Conservation (phyloP, 1,284 basidiomycete genomes). For the Rhodotorula sp. region DNA sequence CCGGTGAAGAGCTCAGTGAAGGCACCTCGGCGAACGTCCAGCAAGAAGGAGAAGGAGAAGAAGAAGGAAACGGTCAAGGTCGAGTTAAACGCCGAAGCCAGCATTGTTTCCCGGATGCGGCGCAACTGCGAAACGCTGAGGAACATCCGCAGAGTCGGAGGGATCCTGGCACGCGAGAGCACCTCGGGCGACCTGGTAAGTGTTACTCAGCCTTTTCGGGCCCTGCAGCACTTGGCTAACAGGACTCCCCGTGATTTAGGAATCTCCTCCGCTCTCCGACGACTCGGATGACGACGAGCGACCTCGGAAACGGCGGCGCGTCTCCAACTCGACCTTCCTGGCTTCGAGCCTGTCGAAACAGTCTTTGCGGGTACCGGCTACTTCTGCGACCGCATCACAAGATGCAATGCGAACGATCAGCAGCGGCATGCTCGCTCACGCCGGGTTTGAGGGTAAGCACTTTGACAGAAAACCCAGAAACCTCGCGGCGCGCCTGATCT, state of each 20-base stretch:
- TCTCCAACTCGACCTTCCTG: background rate
- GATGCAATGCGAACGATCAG: slow-evolving; percentile 14
- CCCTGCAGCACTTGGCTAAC: background rate
- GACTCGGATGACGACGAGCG: slow-evolving; percentile 14
- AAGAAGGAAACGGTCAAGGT: background rate
- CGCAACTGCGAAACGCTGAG: slow-evolving; percentile 31
- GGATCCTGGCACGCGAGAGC: slow-evolving; percentile 13
- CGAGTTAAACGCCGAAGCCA: background rate
- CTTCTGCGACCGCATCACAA: slow-evolving; percentile 10
- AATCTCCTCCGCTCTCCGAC: background rate
- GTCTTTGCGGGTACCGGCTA: background rate
- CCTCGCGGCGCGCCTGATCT: background rate
- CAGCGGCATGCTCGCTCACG: slow-evolving; percentile 66
- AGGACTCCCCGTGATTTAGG: no score
- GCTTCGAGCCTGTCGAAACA: background rate
- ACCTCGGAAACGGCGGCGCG: slow-evolving; percentile 3
- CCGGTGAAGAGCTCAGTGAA: no score
- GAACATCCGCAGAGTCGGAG: slow-evolving; percentile 22
- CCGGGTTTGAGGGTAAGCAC: slow-evolving; percentile 78
- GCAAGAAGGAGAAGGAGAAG: background rate
- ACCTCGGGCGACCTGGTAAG: slow-evolving; percentile 9
- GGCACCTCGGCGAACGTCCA: background rate
- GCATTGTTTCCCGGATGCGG: slow-evolving; percentile 29
- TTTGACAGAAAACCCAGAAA: no score
- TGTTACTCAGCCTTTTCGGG: no score